Evolutionary conservation across 345 rosid species (phyloP).

Genomic region (Syzygium grande): DNA sequence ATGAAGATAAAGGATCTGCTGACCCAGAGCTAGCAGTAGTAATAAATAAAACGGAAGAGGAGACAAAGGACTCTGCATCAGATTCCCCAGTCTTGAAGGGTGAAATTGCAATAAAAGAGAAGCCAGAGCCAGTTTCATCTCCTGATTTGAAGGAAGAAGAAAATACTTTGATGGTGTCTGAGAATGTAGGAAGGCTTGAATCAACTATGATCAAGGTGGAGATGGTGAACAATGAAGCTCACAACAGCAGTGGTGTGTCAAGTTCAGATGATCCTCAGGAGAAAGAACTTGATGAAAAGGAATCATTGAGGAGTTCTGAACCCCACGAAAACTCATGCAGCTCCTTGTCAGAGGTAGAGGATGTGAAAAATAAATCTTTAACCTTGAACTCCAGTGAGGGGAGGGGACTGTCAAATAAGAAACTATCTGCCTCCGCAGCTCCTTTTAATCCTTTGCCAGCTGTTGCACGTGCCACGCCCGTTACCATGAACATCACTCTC

Average conservation of each 20-base stretch:
- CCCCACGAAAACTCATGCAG: slow-evolving; percentile 15
- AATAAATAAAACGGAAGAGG: slow-evolving; percentile 21
- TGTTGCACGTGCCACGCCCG: slow-evolving; percentile 51
- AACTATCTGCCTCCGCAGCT: slow-evolving; percentile 93
- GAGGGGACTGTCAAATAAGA: slow-evolving; percentile 49
- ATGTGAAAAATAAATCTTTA: slow-evolving; percentile 50
- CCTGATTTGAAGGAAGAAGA: slow-evolving; percentile 29
- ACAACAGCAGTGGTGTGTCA: slow-evolving; percentile 20
- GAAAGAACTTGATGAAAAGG: slow-evolving; percentile 27
- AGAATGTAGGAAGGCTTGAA: slow-evolving; percentile 13
- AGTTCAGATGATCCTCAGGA: slow-evolving; percentile 33
- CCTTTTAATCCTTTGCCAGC: slow-evolving; percentile 82
- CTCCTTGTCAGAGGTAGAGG: slow-evolving; percentile 26
- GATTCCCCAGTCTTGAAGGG: slow-evolving; percentile 11
- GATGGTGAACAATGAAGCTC: slow-evolving; percentile 25
- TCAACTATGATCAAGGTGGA: slow-evolving; percentile 23
- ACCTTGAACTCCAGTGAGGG: slow-evolving; percentile 31
- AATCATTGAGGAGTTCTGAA: slow-evolving; percentile 16
- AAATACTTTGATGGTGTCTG: slow-evolving; percentile 18
- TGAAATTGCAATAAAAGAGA: slow-evolving; percentile 21
- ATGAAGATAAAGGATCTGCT: slow-evolving; percentile 24
- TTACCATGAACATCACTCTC: slow-evolving; percentile 49
- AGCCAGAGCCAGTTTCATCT: slow-evolving; percentile 27
- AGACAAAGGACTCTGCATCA: slow-evolving; percentile 17
- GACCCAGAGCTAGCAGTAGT: slow-evolving; percentile 14